A percentile compares a stretch with the other conserved stretches of the same genome.
Evolutionary conservation across 2,329 filamentous ascomycete genomes (phyloP).

Genomic region (Talaromyces sp.): DNA sequence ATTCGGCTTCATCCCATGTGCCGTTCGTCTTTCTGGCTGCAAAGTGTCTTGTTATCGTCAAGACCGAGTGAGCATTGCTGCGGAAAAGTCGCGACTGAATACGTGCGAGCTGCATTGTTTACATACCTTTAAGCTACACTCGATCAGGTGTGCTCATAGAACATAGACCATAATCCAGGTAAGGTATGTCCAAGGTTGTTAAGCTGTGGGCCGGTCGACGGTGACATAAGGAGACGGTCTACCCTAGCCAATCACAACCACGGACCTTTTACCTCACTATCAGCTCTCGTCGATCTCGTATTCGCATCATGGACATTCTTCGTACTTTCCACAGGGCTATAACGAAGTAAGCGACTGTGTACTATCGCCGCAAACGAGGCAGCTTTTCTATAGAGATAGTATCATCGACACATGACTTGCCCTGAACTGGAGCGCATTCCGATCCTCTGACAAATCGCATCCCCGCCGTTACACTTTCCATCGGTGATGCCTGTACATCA

Average conservation of each 20-base stretch:
- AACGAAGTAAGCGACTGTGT: background rate
- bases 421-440: background rate
- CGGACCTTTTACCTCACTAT: background rate
- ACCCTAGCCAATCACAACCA: background rate
- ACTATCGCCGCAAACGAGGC: background rate
- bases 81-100: background rate
- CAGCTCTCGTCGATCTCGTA: background rate
- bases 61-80: background rate
- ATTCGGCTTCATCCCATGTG: conserved; percentile 29
- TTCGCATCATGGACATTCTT: background rate
- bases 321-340: background rate
- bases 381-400: background rate
- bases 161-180: too few relatives aligned
- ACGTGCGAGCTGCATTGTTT: background rate
- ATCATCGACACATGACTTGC: background rate
- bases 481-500: background rate
- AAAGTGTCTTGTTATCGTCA: conserved; percentile 24
- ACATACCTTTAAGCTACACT: background rate
- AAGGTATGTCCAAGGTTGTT: background rate
- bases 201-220: background rate
- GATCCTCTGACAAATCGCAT: background rate
- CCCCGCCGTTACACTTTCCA: background rate
- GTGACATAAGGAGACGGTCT: background rate
- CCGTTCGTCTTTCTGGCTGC: conserved; percentile 25
- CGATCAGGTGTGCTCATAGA: background rate